Base-by-base conservation (phyloP, 208 protist species). In the Leishmania mexicana region DNA sequence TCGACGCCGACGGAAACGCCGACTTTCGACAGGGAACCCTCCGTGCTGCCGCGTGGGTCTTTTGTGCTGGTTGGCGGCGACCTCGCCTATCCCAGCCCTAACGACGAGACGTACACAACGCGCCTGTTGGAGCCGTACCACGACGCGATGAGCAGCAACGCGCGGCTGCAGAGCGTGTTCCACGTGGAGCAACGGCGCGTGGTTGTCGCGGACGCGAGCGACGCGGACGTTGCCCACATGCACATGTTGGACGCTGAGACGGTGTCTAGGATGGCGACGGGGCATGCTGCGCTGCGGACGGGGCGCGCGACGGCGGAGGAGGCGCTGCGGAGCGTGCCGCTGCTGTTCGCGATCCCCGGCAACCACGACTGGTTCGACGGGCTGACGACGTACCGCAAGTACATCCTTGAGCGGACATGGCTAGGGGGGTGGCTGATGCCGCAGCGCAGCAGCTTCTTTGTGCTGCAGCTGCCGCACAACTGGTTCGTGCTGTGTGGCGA, bases 351-450 rank as follows among this genome's bases (percentile, higher is more conserved):
- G 31, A 94, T 97, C 65, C 95, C 95, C 8, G 93, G 93, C 64
- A 98, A 97, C 79, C 93, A 98, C 86, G 95, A 97, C 85, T 98
- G 95, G 95, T 89, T 96, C 78, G 95, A 98, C 77, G 95, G 95
- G 19, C 92, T 97, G 42, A 83, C 87, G 35, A 95, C 90, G 28
- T 98, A 89, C 80, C 86, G 89, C 72, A 94, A 96, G 76, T 94
- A 90, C 85, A 95, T 98, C 17, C 76, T 94, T 57, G 87, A 93
- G 65, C 85, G 89, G 74, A 89, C 80, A 53, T 94, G 92, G 90
- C 81, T 96, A 10, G 95, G 95, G 21, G 93, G 95, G 64, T 96
- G 95, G 94, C 79, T 96, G 77, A 91, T 98, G 90, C 95, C 95
- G 70, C 95, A 98, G 87, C 76, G 83, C 6, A 96, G 87, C 80